Percentiles rank a stretch among this genome's conserved stretches.
Conservation (phyloP, 306 rosid genomes). For the Castanea mollissima region DNA sequence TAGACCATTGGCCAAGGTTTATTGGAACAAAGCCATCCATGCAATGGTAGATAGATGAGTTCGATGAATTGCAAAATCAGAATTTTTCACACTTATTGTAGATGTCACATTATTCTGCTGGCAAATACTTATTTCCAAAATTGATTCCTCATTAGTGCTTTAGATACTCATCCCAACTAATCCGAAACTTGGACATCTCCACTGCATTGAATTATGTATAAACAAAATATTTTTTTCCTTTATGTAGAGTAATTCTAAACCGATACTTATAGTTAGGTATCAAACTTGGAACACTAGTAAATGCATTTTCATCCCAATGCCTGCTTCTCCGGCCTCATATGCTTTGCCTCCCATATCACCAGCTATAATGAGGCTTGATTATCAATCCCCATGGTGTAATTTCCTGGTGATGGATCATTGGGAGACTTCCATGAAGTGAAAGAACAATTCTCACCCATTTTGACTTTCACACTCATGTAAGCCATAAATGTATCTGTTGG, state of each 20-base stretch:
- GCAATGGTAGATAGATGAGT: conserved; percentile 42
- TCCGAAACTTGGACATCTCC: conserved; percentile 49
- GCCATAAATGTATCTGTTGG: conserved; percentile 73
- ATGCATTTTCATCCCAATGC: conserved; percentile 59
- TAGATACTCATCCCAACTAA: conserved; percentile 58
- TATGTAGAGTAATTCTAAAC: conserved; percentile 28
- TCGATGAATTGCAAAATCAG: conserved; percentile 30
- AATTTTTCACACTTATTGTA: conserved; percentile 73
- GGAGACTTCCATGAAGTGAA: conserved; percentile 68
- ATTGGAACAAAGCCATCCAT: conserved; percentile 49
- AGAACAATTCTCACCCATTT: conserved; percentile 22
- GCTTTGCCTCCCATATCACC: conserved; percentile 58
- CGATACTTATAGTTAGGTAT: conserved; percentile 35
- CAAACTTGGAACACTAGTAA: conserved; percentile 51
- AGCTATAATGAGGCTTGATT: conserved; percentile 60
- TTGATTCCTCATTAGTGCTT: conserved; percentile 40
- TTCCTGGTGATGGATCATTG: conserved; percentile 55
- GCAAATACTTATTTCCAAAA: conserved; percentile 27
- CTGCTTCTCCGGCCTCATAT: conserved; percentile 73
- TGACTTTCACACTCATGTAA: conserved; percentile 50
- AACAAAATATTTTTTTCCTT: conserved; percentile 26
- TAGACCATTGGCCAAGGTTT: conserved; percentile 34
- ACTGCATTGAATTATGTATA: conserved; percentile 16
- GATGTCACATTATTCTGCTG: conserved; percentile 46
- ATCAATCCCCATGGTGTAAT: conserved; percentile 59